Percentiles rank a stretch among this genome's conserved stretches.
Conservation (phyloP, 1,284 basidiomycete genomes). For the Trametes versicolor region DNA sequence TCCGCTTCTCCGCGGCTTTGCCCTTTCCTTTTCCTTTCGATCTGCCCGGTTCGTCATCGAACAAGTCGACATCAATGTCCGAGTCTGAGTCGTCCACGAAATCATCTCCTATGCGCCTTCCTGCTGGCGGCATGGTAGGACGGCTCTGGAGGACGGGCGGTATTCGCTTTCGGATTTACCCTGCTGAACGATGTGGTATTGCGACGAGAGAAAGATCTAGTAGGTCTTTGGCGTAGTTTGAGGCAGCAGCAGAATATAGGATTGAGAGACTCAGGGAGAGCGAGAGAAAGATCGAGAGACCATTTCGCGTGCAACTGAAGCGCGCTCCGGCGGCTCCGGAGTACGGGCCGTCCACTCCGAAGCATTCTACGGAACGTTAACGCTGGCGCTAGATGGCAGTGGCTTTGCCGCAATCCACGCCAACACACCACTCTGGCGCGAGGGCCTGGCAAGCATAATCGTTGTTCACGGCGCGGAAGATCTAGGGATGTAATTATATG, state of each 20-base stretch:
- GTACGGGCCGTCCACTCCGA: not conserved
- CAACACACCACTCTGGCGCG: too few species aligned
- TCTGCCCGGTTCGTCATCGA: conserved; percentile 53
- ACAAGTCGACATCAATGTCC: conserved; percentile 45
- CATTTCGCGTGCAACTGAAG: not conserved
- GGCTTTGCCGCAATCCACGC: not conserved
- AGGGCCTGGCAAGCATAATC: too few species aligned
- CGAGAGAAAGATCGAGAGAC: not conserved
- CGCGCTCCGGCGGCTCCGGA: not conserved
- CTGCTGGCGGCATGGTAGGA: conserved; percentile 28
- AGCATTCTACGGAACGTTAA: conserved; percentile 11
- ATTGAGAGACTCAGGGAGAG: not conserved
- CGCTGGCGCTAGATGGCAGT: conserved; percentile 7
- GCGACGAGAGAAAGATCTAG: too few species aligned
- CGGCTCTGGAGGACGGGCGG: too few species aligned
- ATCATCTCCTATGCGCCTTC: conserved; percentile 38
- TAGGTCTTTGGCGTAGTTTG: too few species aligned
- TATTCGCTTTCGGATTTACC: too few species aligned
- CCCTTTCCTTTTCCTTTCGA: conserved; percentile 56
- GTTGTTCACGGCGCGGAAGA: too few species aligned
- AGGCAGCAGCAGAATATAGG: too few species aligned
- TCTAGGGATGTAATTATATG: not conserved
- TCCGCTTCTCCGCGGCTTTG: conserved; percentile 51
- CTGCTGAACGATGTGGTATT: too few species aligned
- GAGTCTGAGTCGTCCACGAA: conserved; percentile 66